Evolutionary conservation across 140 eudicot genomes (phyloP).

Genomic region (Erigeron philadelphicus): DNA sequence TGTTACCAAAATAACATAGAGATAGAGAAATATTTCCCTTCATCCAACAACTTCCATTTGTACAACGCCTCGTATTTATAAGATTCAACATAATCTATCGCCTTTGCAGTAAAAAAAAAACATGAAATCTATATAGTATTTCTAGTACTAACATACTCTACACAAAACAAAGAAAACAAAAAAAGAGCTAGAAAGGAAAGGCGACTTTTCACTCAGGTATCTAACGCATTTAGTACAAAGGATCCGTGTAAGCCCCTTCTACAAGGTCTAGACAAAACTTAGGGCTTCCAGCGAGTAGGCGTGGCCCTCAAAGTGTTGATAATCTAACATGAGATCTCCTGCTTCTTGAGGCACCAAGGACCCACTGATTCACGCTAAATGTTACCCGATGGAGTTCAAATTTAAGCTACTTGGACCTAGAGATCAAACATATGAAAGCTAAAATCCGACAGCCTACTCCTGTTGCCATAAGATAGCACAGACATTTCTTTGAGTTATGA

Average conservation of each 20-base stretch:
- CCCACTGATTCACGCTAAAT: constrained; percentile 1
- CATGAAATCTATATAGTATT: too few species aligned
- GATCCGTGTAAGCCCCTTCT: not conserved
- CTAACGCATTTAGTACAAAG: not conserved
- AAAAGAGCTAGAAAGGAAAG: not conserved
- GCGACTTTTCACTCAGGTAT: not conserved
- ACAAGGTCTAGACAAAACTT: not conserved
- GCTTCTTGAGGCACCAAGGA: constrained; percentile 13
- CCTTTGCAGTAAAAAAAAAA: too few species aligned
- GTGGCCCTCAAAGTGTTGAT: constrained; percentile 16
- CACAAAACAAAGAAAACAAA: not conserved
- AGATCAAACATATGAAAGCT: constrained; percentile 69
- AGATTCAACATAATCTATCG: not conserved
- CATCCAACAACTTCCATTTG: constrained; percentile 1
- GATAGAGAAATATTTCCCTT: not conserved
- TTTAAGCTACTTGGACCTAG: constrained; percentile 29
- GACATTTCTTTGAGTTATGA: constrained; percentile 46
- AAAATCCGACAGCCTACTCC: constrained; percentile 53
- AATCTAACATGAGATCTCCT: constrained; percentile 9
- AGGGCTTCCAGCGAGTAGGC: constrained; percentile 2
- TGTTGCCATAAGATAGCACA: constrained; percentile 37
- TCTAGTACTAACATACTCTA: not conserved
- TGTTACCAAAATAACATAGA: too few species aligned
- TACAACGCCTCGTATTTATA: not conserved
- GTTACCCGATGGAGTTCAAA: constrained; percentile 8